Conservation (phyloP, 495 filamentous ascomycete species). For the Talaromyces borbonicus region DNA sequence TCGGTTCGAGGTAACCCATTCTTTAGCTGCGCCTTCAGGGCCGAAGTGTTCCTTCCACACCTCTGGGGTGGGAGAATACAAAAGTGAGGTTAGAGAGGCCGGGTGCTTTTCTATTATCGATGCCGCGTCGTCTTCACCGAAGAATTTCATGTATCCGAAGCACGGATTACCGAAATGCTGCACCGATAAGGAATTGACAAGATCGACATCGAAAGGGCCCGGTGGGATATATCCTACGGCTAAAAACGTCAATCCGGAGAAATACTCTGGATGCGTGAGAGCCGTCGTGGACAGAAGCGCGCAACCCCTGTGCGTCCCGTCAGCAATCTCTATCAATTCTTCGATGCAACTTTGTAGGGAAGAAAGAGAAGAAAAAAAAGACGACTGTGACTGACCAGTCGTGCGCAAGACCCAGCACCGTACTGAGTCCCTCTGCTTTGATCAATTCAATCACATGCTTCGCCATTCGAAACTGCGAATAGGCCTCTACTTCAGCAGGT, state of each 20-base stretch:
- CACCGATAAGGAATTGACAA: background rate
- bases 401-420: background rate
- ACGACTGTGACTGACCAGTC: conserved; percentile 1
- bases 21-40: background rate
- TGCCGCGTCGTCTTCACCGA: background rate
- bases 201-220: background rate
- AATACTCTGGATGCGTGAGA: background rate
- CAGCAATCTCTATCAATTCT: too few relatives aligned
- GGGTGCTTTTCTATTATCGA: background rate
- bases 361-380: background rate
- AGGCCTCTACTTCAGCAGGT: conserved; percentile 20
- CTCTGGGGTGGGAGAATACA: background rate
- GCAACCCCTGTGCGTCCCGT: too few relatives aligned
- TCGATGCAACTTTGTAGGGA: background rate
- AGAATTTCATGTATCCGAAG: conserved; percentile 2
- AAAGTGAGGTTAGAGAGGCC: background rate
- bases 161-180: background rate
- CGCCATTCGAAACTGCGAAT: conserved; percentile 24
- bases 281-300: background rate
- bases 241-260: conserved; percentile 3
- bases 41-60: conserved; percentile 3
- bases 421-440: conserved; percentile 13
- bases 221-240: conserved; percentile 1
- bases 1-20: background rate
- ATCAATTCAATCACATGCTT: conserved; percentile 29